phyloP scores from a whole-genome alignment of 805 yeast species.

The Lipomyces spencermartinsiae region DNA sequence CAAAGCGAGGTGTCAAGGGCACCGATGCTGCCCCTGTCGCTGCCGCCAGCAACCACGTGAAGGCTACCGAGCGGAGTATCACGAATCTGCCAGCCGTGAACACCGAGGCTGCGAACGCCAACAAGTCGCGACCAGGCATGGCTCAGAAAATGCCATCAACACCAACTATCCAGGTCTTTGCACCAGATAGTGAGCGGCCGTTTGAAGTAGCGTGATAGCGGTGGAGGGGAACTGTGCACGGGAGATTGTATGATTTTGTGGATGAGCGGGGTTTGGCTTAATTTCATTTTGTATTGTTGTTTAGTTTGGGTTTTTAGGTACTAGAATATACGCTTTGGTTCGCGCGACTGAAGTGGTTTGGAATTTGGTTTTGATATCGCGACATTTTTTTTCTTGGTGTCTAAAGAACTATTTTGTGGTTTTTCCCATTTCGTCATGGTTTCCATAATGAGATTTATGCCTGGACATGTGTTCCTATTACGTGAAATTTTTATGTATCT shows the following conservation, averaged over 20 bases:
- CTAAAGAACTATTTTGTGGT: too few species aligned
- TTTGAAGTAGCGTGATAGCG: slow-evolving; percentile 22
- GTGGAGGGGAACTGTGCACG: neutral
- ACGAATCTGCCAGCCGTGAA: slow-evolving; percentile 19
- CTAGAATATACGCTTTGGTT: too few species aligned
- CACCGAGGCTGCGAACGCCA: slow-evolving; percentile 10
- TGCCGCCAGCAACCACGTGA: neutral
- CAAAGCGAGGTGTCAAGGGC: slow-evolving; percentile 32
- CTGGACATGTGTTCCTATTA: too few species aligned
- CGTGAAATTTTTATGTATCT: too few species aligned
- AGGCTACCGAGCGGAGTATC: slow-evolving; percentile 17
- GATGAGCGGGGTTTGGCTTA: neutral
- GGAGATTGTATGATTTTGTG: neutral
- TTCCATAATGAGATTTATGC: too few species aligned
- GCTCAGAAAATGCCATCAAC: slow-evolving; percentile 26
- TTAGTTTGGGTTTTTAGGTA: too few species aligned
- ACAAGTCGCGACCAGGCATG: slow-evolving; percentile 5
- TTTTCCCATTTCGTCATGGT: too few species aligned
- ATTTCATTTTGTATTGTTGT: neutral
- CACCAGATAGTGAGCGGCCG: slow-evolving; percentile 36
- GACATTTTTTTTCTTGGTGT: too few species aligned
- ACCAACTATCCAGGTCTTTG: slow-evolving; percentile 37
- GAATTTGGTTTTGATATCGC: too few species aligned
- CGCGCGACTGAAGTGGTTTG: too few species aligned
- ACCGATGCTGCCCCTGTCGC: slow-evolving; percentile 2